phyloP scores from a whole-genome alignment of 345 rosid genomes.

The Brassica juncea region DNA sequence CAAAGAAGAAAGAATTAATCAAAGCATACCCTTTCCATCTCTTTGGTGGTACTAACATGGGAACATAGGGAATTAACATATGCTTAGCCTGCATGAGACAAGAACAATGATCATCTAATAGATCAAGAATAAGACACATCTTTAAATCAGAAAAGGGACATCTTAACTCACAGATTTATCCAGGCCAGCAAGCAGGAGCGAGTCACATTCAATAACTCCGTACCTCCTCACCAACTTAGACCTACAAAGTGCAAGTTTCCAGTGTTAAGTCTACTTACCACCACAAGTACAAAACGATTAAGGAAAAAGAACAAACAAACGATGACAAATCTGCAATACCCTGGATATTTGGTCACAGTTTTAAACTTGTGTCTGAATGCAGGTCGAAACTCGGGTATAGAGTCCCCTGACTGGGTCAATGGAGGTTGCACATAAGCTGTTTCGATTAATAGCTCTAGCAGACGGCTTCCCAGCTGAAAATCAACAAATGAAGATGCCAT shows the following conservation, averaged over 20 bases:
- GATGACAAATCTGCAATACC: constrained; percentile 46
- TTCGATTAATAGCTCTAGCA: constrained; percentile 75
- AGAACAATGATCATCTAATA: constrained; percentile 14
- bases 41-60: constrained; percentile 96
- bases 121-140: constrained; percentile 9
- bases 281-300: background rate
- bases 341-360: constrained; percentile 53
- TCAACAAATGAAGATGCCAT: constrained; percentile 5
- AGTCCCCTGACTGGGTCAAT: constrained; percentile 57
- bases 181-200: constrained; percentile 68
- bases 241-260: constrained; percentile 47
- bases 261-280: background rate
- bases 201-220: constrained; percentile 88
- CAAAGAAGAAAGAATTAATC: constrained; percentile 22
- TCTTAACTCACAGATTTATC: constrained; percentile 75
- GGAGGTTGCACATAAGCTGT: constrained; percentile 91
- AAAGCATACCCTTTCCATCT: constrained; percentile 89
- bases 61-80: constrained; percentile 86
- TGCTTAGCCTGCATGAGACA: constrained; percentile 77
- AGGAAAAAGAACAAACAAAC: background rate
- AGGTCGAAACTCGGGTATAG: constrained; percentile 87
- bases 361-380: constrained; percentile 80
- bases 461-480: constrained; percentile 86
- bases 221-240: constrained; percentile 63
- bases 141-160: constrained; percentile 16